These are phyloP conservation scores for Forsythia suspensa DNA, from an alignment of 257 asterid genomes.

Conservation along the genomic window DNA sequence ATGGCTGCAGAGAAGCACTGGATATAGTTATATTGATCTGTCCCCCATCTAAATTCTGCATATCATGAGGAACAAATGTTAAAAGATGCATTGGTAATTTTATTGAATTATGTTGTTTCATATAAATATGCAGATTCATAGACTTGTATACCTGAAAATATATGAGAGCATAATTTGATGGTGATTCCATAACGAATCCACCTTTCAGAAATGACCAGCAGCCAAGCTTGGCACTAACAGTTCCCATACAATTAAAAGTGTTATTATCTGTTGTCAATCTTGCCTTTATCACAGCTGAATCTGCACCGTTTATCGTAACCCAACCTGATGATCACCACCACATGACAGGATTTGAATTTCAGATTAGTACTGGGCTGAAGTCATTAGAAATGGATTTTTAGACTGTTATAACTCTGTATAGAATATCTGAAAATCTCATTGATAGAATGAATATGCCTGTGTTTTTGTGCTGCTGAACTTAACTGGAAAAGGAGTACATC, in stretches of 20 bases:
- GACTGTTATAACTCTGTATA: background rate
- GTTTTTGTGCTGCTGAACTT: conserved; percentile 18
- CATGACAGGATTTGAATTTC: background rate
- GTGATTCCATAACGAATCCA: conserved; percentile 47
- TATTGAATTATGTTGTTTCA: background rate
- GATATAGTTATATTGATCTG: conserved; percentile 32
- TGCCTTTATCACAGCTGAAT: conserved; percentile 39
- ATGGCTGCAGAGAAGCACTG: conserved; percentile 57
- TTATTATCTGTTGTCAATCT: conserved; percentile 36
- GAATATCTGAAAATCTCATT: background rate
- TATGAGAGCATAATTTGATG: conserved; percentile 30
- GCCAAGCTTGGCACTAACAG: conserved; percentile 39
- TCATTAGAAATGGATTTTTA: background rate
- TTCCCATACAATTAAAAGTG: conserved; percentile 45
- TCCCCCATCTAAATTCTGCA: conserved; percentile 35
- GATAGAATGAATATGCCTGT: background rate
- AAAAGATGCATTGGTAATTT: background rate
- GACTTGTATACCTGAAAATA: conserved; percentile 35
- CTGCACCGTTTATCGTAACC: conserved; percentile 45
- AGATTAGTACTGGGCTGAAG: background rate
- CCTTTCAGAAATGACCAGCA: conserved; percentile 81
- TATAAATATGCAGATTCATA: background rate
- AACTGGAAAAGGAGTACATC: conserved; percentile 60
- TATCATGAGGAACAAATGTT: background rate
- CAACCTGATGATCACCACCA: conserved; percentile 41